Evolutionary conservation across 495 filamentous ascomycete genomes (phyloP), one percentile per base, ranked within the genome.

Genomic region (Penicillium arizonense): DNA sequence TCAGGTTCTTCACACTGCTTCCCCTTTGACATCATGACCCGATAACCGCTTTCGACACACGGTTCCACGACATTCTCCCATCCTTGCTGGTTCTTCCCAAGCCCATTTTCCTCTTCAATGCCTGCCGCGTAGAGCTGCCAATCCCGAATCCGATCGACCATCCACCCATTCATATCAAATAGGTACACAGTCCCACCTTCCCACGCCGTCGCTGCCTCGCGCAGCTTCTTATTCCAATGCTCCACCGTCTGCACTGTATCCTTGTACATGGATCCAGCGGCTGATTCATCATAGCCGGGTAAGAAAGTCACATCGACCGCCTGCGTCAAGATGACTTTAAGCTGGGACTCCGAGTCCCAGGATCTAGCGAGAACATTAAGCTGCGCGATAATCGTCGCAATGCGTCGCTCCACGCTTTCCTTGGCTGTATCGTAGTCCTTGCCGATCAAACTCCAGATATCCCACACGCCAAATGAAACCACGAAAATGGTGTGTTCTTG

Each of bases 291-390:
- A 49, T 74, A 79, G 0, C 70, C 75, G 0, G 77, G 78, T 18
- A 81, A 59, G 56, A 81, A 76, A 10, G 77, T 80, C 57, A 79
- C 74, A 59, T 81, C 77, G 8, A 76, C 65, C 30, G 73, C 64
- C 68, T 77, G 64, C 1, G 74, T 77, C 50, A 82, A 57, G 42
- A 81, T 72, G 36, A 80, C 58, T 46, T 79, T 76, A 26, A 78
- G 54, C 35, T 75, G 62, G n/a, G 65, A 59, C 28, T 30, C 28
- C 1, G 67, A 47, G n/a, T 56, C 67, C 69, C 69, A 76, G 21
- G 56, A 50, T 20, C 70, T 57, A 30, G 70, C 68, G 20, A 79
- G 55, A 12, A 67, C 35, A 36, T 70, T 62, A 14, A 80, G 50
- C 47, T 78, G 72, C 23, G 72, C 62, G 61, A 80, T 72, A 12